phyloP scores from a whole-genome alignment of 768 basidiomycete species.

The Epithele typhae region DNA sequence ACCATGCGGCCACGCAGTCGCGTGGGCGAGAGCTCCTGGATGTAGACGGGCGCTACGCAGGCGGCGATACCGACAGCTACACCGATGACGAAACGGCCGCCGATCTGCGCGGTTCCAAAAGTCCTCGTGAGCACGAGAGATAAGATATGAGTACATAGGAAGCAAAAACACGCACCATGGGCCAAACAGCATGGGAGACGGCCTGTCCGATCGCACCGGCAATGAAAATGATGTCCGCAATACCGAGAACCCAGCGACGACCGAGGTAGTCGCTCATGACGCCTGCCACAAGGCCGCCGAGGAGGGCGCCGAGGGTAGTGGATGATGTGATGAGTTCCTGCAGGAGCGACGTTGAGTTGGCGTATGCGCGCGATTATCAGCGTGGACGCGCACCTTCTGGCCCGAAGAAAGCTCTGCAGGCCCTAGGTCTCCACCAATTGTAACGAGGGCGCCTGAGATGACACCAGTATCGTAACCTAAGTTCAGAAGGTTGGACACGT shows the following conservation, averaged over 20 bases:
- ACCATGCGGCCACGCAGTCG: slow-evolving; percentile 73
- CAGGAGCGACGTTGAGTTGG: too few relatives aligned
- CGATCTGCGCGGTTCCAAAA: slow-evolving; percentile 42
- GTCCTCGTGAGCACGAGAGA: not conserved
- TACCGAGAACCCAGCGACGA: slow-evolving; percentile 55
- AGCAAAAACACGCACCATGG: slow-evolving; percentile 44
- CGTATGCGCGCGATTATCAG: too few relatives aligned
- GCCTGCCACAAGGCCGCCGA: slow-evolving; percentile 71
- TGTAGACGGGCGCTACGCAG: slow-evolving; percentile 77
- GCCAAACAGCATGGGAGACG: slow-evolving; percentile 62
- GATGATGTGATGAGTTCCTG: slow-evolving; percentile 76
- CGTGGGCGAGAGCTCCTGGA: slow-evolving; percentile 79
- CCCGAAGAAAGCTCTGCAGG: slow-evolving; percentile 49
- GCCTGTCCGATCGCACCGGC: slow-evolving; percentile 70
- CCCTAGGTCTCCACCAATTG: slow-evolving; percentile 64
- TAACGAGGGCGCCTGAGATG: slow-evolving; percentile 77
- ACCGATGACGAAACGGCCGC: slow-evolving; percentile 71
- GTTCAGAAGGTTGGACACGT: not conserved
- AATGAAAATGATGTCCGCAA: slow-evolving; percentile 72
- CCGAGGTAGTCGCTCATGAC: slow-evolving; percentile 70
- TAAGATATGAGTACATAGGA: not conserved
- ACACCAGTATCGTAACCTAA: slow-evolving; percentile 80
- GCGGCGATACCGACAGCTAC: slow-evolving; percentile 71
- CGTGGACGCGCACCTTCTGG: slow-evolving; percentile 50
- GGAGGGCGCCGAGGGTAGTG: slow-evolving; percentile 71